Percentiles rank a stretch among this genome's conserved stretches.
Evolutionary conservation across 352 stramenopile species (phyloP).

Genomic region (Phytophthora podocarpi): DNA sequence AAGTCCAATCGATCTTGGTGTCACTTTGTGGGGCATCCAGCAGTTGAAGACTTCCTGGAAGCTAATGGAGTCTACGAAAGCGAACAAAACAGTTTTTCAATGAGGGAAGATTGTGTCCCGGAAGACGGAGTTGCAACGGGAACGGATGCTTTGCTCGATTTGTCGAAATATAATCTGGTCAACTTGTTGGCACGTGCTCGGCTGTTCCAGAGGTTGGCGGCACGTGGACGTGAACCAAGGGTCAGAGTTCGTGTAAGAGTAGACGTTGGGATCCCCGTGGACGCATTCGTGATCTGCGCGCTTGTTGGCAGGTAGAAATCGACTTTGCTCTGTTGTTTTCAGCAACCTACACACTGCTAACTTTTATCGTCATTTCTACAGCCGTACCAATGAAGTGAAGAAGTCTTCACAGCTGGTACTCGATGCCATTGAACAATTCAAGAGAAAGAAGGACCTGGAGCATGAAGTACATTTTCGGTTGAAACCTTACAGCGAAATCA

Average conservation of each 20-base stretch:
- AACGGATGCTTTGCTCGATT: slow-evolving; percentile 36
- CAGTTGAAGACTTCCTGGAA: slow-evolving; percentile 74
- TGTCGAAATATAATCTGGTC: slow-evolving; percentile 17
- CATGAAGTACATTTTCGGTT: slow-evolving; percentile 3
- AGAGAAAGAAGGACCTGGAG: slow-evolving; percentile 1
- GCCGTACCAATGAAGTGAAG: slow-evolving; percentile 65
- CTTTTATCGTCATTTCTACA: slow-evolving; percentile 18
- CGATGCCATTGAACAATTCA: slow-evolving; percentile 45
- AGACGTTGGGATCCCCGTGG: slow-evolving; percentile 25
- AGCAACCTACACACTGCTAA: neutral
- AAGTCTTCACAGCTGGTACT: slow-evolving; percentile 48
- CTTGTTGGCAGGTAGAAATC: slow-evolving; percentile 65
- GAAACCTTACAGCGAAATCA: too few relatives aligned
- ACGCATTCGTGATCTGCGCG: slow-evolving; percentile 63
- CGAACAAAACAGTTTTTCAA: neutral
- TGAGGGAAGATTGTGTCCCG: neutral
- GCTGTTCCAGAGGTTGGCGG: slow-evolving; percentile 31
- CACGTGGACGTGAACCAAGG: slow-evolving; percentile 6
- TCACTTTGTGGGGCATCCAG: slow-evolving; percentile 71
- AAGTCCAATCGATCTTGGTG: slow-evolving; percentile 35
- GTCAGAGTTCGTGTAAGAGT: slow-evolving; percentile 11
- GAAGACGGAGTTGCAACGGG: neutral
- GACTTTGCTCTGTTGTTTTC: neutral
- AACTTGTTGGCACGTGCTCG: slow-evolving; percentile 13
- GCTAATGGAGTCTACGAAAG: slow-evolving; percentile 41